phyloP scores from a whole-genome alignment of 768 basidiomycete species.

The Termitomyces titanicus region DNA sequence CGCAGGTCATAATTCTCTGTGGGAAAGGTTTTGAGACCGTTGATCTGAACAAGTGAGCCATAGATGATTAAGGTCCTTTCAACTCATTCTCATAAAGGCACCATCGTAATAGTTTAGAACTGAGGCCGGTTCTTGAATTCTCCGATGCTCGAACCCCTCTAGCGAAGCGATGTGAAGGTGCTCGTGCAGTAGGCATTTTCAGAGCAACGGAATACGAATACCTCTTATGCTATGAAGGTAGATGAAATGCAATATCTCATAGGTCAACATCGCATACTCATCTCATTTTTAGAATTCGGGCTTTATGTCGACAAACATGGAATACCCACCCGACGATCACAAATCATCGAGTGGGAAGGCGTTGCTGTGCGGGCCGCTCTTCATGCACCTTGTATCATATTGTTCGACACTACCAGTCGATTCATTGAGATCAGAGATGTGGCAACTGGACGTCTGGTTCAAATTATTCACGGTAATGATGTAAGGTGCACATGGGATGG shows the following conservation, averaged over 20 bases:
- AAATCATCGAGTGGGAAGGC: constrained; percentile 92
- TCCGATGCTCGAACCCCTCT: constrained; percentile 63
- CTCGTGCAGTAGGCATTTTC: constrained; percentile 90
- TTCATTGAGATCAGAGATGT: constrained; percentile 92
- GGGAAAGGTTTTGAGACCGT: constrained; percentile 95
- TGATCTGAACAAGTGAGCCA: constrained; percentile 80
- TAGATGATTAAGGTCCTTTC: not conserved
- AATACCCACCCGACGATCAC: constrained; percentile 59
- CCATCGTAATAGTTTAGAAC: constrained; percentile 57
- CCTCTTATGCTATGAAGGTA: constrained; percentile 89
- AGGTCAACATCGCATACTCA: not conserved
- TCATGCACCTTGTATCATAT: constrained; percentile 83
- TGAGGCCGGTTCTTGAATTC: constrained; percentile 80
- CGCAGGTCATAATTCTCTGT: constrained; percentile 87
- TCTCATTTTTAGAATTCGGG: constrained; percentile 69
- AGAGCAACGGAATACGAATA: constrained; percentile 88
- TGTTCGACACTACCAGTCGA: constrained; percentile 72
- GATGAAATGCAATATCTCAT: constrained; percentile 16
- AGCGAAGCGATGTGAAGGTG: constrained; percentile 82
- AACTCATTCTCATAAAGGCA: not conserved
- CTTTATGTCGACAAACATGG: constrained; percentile 93
- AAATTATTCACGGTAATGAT: constrained; percentile 81
- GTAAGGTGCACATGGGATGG: constrained; percentile 91
- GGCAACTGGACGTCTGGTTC: constrained; percentile 72
- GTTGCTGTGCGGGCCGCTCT: constrained; percentile 86